These are phyloP conservation scores for Malassezia furfur DNA, from an alignment of 1,284 basidiomycete genomes.

Conservation along the genomic window DNA sequence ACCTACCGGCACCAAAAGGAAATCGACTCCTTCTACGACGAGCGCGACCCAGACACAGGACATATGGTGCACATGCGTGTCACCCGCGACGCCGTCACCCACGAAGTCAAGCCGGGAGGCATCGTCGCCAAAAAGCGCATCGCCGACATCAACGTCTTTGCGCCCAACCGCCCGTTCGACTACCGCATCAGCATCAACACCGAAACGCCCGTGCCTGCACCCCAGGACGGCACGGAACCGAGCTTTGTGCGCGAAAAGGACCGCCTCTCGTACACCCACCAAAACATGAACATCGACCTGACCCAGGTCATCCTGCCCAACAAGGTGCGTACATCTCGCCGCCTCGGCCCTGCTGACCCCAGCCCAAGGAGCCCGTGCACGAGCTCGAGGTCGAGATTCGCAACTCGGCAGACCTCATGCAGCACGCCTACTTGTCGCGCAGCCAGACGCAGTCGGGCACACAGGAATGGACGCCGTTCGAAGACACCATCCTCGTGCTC, in stretches of 20 bases:
- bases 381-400: constrained; percentile 57
- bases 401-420: constrained; percentile 52
- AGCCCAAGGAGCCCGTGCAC: constrained; percentile 46
- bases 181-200: constrained; percentile 83
- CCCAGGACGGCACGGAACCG: constrained; percentile 18
- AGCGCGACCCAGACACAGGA: constrained; percentile 18
- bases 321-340: constrained; percentile 14
- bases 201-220: constrained; percentile 54
- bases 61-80: constrained; percentile 62
- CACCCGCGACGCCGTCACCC: constrained; percentile 68
- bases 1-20: constrained; percentile 69
- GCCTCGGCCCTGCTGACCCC: constrained; percentile 8
- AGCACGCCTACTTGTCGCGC: constrained; percentile 38
- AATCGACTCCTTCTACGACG: constrained; percentile 67
- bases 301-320: constrained; percentile 65
- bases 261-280: constrained; percentile 80
- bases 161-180: constrained; percentile 72
- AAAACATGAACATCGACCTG: constrained; percentile 82
- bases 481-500: constrained; percentile 39
- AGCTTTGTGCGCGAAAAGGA: constrained; percentile 64
- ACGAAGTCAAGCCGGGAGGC: constrained; percentile 52
- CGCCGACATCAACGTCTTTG: constrained; percentile 76
- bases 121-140: constrained; percentile 68
- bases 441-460: not conserved
- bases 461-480: constrained; percentile 39